These are phyloP conservation scores for Geranomyces variabilis DNA, from an alignment of 192 early-diverging fungal species.

Conservation along the genomic window DNA sequence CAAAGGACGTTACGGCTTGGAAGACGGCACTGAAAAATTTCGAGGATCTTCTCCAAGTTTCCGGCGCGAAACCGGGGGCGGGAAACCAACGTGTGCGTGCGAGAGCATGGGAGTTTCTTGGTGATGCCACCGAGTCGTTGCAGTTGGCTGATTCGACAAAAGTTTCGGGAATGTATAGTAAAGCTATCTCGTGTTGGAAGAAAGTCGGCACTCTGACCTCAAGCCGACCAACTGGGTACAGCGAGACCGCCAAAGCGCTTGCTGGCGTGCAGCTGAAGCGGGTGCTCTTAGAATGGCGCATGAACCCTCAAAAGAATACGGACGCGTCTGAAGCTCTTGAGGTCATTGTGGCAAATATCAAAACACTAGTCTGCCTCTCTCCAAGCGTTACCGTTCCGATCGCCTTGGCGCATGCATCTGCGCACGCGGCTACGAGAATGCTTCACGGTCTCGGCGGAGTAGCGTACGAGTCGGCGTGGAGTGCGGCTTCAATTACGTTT, in stretches of 20 bases:
- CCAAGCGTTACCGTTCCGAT: neutral
- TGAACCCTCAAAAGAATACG: neutral
- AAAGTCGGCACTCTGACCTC: neutral
- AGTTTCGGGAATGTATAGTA: neutral
- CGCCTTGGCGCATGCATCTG: conserved; percentile 2
- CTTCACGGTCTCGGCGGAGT: neutral
- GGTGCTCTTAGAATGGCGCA: neutral
- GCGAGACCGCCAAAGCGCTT: neutral
- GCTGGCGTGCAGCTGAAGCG: conserved; percentile 10
- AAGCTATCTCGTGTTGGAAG: neutral
- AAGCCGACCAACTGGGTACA: conserved; percentile 19
- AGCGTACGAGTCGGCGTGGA: neutral
- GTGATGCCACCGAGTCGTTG: conserved; percentile 4
- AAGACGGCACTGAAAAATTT: neutral
- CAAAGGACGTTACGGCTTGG: neutral
- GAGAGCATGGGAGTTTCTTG: conserved; percentile 23
- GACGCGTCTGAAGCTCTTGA: neutral
- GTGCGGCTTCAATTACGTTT: neutral
- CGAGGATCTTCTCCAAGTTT: neutral
- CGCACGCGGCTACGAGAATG: neutral
- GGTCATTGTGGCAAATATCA: neutral
- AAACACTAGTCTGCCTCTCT: neutral
- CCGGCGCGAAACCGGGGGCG: neutral
- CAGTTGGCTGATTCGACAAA: neutral
- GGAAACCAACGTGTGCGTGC: conserved; percentile 6